phyloP scores from a whole-genome alignment of 148 eudicot genomes.

The Vaccinium vitisidaea region DNA sequence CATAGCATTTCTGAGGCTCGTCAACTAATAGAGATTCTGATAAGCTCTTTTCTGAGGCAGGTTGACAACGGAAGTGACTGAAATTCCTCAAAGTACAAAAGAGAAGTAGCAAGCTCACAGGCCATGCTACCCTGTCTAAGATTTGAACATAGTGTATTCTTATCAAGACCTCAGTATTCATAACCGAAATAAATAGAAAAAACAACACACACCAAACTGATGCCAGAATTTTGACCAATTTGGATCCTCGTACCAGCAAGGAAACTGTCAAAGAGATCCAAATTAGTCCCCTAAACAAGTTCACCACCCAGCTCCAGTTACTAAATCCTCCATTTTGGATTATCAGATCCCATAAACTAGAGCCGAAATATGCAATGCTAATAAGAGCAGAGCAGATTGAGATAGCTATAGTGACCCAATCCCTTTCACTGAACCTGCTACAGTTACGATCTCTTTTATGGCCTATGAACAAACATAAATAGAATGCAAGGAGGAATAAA shows the following conservation, averaged over 20 bases:
- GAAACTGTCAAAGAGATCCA: constrained; percentile 52
- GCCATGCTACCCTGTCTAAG: constrained; percentile 44
- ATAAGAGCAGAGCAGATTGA: constrained; percentile 38
- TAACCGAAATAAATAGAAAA: constrained; percentile 41
- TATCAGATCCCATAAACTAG: constrained; percentile 23
- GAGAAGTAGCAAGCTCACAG: constrained; percentile 45
- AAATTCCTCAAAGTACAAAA: constrained; percentile 38
- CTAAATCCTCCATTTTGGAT: constrained; percentile 8
- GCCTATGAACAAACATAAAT: constrained; percentile 23
- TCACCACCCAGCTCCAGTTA: constrained; percentile 29
- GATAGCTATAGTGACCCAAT: constrained; percentile 23
- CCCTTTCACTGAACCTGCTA: constrained; percentile 19
- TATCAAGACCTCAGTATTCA: constrained; percentile 29
- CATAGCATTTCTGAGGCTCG: constrained; percentile 15
- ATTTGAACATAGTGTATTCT: constrained; percentile 18
- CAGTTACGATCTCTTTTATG: constrained; percentile 10
- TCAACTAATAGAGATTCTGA: constrained; percentile 48
- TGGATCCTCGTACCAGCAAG: constrained; percentile 34
- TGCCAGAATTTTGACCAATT: constrained; percentile 32
- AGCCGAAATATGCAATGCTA: constrained; percentile 35
- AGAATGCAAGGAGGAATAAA: constrained; percentile 34
- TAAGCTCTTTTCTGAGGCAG: constrained; percentile 13
- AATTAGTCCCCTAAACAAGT: constrained; percentile 35
- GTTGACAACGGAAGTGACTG: constrained; percentile 12
- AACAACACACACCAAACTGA: constrained; percentile 51